Evolutionary conservation across 1,139 yeast species (phyloP), one percentile per base, ranked within the genome.

Genomic region (Geotrichum candidum): DNA sequence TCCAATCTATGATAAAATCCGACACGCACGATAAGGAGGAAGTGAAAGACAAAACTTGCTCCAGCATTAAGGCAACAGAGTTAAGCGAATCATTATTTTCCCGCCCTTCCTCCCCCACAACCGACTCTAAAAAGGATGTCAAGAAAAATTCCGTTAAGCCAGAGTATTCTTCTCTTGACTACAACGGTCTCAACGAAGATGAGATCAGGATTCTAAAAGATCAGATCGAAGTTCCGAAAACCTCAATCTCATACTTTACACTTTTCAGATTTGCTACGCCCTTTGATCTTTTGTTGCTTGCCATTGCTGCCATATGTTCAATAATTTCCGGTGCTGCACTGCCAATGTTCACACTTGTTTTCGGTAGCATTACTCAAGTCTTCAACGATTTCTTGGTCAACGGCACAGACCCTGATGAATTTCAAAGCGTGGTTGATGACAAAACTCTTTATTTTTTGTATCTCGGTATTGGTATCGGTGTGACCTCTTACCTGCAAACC

Each of bases 331-430:
- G 80, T 15, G 78, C 77, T 4, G 74, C 76, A 2, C 61, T 77
- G 62, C 80, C 80, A 1, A 67, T 76, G 68, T 75, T 76, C 65
- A 76, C 80, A 25, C 66, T 77, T 59, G 72, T 77, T 27, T 75
- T 77, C 56, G 80, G 80, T 35, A 68, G 69, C 50, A 65, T 78
- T 63, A 74, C 80, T 5, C 72, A 76, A 60, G 70, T 73, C 31
- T 77, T 78, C 67, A 65, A 75, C 48, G 65, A 68, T 56, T 77
- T 70, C 61, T 70, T 74, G 63, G 70, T 72, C 27, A 60, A 67
- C 33, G 65, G 69, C 29, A 68, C 73, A 9, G 66, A 70, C 53
- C 67, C 69, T 2, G 69, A 65, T 11, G 66, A 63, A 7, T 77
- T 77, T 66, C 77, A 74, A 62, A 63, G 65, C 59, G 58, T 62